Conservation (phyloP, 495 filamentous ascomycete species). For the Thermochaetoides thermophila region DNA sequence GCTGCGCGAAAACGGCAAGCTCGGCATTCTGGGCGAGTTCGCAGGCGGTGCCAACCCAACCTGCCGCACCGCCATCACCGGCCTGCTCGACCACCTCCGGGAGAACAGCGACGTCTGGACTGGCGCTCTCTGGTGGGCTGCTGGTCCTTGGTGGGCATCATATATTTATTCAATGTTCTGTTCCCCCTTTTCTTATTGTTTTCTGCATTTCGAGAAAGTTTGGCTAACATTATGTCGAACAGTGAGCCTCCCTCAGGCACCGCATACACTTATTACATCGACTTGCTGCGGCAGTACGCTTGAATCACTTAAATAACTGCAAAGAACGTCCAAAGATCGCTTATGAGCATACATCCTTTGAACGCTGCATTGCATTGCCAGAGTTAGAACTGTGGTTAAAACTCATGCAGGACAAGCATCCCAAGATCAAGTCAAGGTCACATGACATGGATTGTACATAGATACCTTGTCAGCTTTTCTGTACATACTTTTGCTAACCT, state of each 20-base stretch:
- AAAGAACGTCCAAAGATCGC: no score
- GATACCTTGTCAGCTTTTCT: no score
- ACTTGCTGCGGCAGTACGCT: constrained; percentile 14
- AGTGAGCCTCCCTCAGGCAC: constrained; percentile 34
- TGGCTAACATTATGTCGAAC: not conserved
- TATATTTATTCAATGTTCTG: constrained; percentile 50
- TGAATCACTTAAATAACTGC: no score
- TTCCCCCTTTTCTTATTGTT: not conserved
- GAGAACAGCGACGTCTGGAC: constrained; percentile 57
- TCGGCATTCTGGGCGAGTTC: constrained; percentile 57
- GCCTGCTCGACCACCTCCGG: constrained; percentile 45
- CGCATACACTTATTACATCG: constrained; percentile 16
- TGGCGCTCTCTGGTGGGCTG: constrained; percentile 60
- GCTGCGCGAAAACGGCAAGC: constrained; percentile 52
- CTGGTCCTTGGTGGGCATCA: constrained; percentile 44
- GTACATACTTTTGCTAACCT: no score
- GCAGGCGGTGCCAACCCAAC: constrained; percentile 51
- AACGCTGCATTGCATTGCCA: no score
- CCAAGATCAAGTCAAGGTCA: no score
- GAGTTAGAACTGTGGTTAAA: no score
- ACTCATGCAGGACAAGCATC: no score
- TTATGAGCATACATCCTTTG: no score
- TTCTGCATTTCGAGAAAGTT: not conserved
- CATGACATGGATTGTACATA: no score
- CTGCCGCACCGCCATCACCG: constrained; percentile 49